phyloP scores from a whole-genome alignment of 305 asterid species.

The Fraxinus platypoda region DNA sequence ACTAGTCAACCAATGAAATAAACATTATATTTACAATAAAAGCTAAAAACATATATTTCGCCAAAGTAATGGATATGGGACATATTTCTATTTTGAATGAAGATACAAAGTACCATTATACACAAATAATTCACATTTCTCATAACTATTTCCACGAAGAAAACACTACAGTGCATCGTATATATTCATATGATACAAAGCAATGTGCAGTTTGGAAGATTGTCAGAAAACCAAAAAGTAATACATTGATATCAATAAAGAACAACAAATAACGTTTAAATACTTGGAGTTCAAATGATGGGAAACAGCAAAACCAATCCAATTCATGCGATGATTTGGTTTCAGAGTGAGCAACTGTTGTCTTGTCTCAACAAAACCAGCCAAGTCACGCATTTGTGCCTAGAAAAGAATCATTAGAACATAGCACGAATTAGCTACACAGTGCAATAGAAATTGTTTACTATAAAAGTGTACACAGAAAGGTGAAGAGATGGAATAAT shows the following conservation, averaged over 20 bases:
- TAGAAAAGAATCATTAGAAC: constrained; percentile 33
- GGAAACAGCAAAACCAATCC: constrained; percentile 99
- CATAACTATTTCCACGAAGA: neutral
- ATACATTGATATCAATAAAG: neutral
- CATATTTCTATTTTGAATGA: neutral
- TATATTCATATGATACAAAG: neutral
- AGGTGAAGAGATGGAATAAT: neutral
- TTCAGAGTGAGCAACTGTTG: constrained; percentile 90
- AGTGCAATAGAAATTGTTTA: neutral
- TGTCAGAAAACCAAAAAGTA: neutral
- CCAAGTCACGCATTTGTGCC: constrained; percentile 99
- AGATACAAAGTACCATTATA: neutral
- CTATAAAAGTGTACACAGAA: neutral
- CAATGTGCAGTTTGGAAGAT: neutral
- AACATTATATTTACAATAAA: neutral
- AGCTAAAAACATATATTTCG: neutral
- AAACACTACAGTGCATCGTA: neutral
- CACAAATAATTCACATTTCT: neutral
- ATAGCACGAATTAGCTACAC: constrained; percentile 21
- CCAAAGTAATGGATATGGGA: neutral
- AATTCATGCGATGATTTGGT: constrained; percentile 98
- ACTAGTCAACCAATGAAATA: neutral
- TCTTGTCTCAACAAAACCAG: constrained; percentile 96
- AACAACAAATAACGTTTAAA: neutral
- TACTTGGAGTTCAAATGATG: constrained; percentile 91